Percentiles rank a stretch among this genome's conserved stretches.
Evolutionary conservation across 768 basidiomycete species (phyloP).

Genomic region (Tulasnella sp.): DNA sequence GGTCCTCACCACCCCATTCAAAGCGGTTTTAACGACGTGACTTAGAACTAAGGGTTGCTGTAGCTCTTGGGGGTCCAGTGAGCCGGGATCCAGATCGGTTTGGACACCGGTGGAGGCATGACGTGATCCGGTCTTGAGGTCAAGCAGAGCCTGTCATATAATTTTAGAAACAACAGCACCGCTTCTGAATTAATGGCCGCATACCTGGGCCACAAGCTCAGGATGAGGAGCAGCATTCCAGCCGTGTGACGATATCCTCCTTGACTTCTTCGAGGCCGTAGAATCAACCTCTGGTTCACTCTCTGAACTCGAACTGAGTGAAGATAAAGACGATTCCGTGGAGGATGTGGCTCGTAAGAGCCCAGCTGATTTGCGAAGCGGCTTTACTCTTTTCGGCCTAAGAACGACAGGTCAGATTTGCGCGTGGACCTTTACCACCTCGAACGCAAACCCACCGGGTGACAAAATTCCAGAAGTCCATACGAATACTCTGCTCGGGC

Average conservation of each 20-base stretch:
- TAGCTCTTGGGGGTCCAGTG: not conserved
- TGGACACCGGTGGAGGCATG: not conserved
- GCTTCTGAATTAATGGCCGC: not conserved
- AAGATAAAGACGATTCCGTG: conserved; percentile 29
- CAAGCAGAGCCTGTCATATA: conserved; percentile 17
- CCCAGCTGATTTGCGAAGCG: not conserved
- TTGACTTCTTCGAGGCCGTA: not conserved
- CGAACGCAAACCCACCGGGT: not conserved
- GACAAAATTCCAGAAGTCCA: conserved; percentile 80
- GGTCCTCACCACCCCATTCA: not conserved
- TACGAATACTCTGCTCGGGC: conserved; percentile 85
- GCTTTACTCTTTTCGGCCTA: not conserved
- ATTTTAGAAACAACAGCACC: not conserved
- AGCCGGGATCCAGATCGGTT: not conserved
- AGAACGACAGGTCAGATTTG: not conserved
- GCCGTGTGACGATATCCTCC: not conserved
- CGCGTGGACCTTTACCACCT: not conserved
- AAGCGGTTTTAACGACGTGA: not conserved
- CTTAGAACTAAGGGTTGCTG: not conserved
- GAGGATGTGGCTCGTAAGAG: conserved; percentile 10
- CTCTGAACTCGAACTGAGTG: conserved; percentile 25
- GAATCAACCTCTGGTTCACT: conserved; percentile 20
- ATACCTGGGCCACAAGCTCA: not conserved
- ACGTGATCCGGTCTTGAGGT: not conserved
- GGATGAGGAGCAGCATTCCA: not conserved